Evolutionary conservation across 1,139 yeast species (phyloP).

Genomic region (Yamadazyma songkhlaensis): DNA sequence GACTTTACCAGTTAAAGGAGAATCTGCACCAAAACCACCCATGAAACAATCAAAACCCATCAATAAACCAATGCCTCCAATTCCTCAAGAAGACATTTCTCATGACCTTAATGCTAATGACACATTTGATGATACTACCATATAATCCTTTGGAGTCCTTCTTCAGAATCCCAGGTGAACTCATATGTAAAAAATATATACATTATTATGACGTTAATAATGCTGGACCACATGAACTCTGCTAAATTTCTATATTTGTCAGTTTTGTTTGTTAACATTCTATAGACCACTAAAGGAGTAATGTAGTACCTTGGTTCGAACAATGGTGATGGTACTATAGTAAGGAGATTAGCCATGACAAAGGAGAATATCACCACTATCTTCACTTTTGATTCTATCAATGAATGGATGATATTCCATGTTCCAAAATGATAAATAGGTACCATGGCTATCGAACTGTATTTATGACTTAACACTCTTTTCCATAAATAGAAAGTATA

Average conservation of each 20-base stretch:
- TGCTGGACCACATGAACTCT: conserved; percentile 63
- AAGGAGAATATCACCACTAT: conserved; percentile 44
- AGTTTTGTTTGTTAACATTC: conserved; percentile 52
- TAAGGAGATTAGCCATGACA: conserved; percentile 50
- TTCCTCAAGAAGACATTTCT: background rate
- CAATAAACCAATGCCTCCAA: background rate
- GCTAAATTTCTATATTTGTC: conserved; percentile 36
- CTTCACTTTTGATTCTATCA: conserved; percentile 18
- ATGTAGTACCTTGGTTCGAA: conserved; percentile 93
- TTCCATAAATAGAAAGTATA: conserved; percentile 84
- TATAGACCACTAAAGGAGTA: conserved; percentile 73
- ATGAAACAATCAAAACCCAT: background rate
- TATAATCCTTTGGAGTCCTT: conserved; percentile 72
- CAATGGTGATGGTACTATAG: conserved; percentile 84
- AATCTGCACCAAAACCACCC: background rate
- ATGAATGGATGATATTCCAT: conserved; percentile 39
- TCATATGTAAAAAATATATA: conserved; percentile 57
- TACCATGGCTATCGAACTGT: conserved; percentile 44
- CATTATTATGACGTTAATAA: conserved; percentile 52
- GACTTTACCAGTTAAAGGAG: conserved; percentile 1
- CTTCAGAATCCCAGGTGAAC: conserved; percentile 67
- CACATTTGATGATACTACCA: conserved; percentile 49
- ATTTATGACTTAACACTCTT: conserved; percentile 46
- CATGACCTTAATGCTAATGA: conserved; percentile 1
- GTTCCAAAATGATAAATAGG: conserved; percentile 74